Evolutionary conservation across 75 land plant species (phyloP).

Genomic region (Pinus taeda): DNA sequence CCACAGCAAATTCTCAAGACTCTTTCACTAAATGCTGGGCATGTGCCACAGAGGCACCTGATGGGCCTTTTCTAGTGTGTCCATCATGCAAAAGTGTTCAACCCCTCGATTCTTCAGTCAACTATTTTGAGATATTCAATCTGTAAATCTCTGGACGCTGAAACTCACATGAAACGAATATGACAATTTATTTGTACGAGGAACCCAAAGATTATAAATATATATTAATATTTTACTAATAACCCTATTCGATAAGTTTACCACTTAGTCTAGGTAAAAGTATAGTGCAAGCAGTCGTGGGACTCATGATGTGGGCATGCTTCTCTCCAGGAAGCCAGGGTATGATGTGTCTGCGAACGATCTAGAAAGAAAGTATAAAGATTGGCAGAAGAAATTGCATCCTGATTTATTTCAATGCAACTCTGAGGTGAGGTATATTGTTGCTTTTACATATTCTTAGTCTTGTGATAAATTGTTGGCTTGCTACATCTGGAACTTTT

Average conservation of each 20-base stretch:
- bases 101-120: slow-evolving; percentile 57
- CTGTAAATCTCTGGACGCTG: slow-evolving; percentile 35
- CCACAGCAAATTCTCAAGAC: slow-evolving; percentile 4
- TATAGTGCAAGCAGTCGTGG: not conserved
- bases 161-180: not conserved
- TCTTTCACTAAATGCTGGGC: slow-evolving; percentile 57
- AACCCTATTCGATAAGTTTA: not conserved
- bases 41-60: slow-evolving; percentile 31
- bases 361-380: slow-evolving; percentile 77
- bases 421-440: slow-evolving; percentile 52
- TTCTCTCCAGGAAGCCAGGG: slow-evolving; percentile 41
- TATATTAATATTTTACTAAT: not conserved
- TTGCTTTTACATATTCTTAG: not conserved
- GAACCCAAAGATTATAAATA: not conserved
- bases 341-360: slow-evolving; percentile 47
- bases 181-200: not conserved
- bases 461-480: not conserved
- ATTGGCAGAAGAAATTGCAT: slow-evolving; percentile 87
- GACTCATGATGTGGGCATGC: not conserved
- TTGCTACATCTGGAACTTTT: not conserved
- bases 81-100: slow-evolving; percentile 63
- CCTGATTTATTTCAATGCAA: slow-evolving; percentile 88
- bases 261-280: not conserved
- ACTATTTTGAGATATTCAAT: slow-evolving; percentile 72
- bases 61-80: slow-evolving; percentile 48